Conservation (phyloP, 768 basidiomycete species). For the Lepiota venenata region DNA sequence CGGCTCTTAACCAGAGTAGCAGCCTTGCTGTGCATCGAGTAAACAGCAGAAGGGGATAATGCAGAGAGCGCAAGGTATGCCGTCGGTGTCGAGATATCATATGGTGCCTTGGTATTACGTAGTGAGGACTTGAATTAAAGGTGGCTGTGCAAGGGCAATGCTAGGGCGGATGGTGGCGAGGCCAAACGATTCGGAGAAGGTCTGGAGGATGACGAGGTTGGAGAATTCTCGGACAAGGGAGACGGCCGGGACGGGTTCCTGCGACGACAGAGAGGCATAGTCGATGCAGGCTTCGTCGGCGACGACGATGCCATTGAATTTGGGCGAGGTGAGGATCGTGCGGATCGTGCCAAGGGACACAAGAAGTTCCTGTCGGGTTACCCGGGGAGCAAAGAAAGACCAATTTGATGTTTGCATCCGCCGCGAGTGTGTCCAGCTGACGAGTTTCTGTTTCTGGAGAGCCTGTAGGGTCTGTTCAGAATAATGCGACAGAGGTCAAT, state of each 20-base stretch:
- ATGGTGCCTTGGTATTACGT: slow-evolving; percentile 97
- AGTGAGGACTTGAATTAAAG: slow-evolving; percentile 86
- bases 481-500: neutral
- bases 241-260: slow-evolving; percentile 52
- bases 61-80: slow-evolving; percentile 80
- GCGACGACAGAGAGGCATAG: slow-evolving; percentile 55
- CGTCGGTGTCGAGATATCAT: slow-evolving; percentile 92
- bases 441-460: slow-evolving; percentile 78
- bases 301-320: slow-evolving; percentile 88
- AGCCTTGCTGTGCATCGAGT: slow-evolving; percentile 64
- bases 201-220: slow-evolving; percentile 95
- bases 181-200: slow-evolving; percentile 94
- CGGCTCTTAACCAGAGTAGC: slow-evolving; percentile 58
- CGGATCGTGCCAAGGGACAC: slow-evolving; percentile 71
- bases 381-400: slow-evolving; percentile 96
- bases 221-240: slow-evolving; percentile 74
- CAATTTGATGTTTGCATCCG: slow-evolving; percentile 80
- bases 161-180: slow-evolving; percentile 93
- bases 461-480: slow-evolving; percentile 43
- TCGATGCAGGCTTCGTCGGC: slow-evolving; percentile 99
- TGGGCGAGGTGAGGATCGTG: slow-evolving; percentile 68
- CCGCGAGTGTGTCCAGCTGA: slow-evolving; percentile 59
- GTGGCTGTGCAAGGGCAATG: slow-evolving; percentile 84
- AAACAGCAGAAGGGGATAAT: slow-evolving; percentile 61
- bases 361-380: slow-evolving; percentile 90